Percentiles rank a stretch among this genome's conserved stretches.
phyloP scores from a whole-genome alignment of 2,329 filamentous ascomycete species.

The Catunica adiposa region DNA sequence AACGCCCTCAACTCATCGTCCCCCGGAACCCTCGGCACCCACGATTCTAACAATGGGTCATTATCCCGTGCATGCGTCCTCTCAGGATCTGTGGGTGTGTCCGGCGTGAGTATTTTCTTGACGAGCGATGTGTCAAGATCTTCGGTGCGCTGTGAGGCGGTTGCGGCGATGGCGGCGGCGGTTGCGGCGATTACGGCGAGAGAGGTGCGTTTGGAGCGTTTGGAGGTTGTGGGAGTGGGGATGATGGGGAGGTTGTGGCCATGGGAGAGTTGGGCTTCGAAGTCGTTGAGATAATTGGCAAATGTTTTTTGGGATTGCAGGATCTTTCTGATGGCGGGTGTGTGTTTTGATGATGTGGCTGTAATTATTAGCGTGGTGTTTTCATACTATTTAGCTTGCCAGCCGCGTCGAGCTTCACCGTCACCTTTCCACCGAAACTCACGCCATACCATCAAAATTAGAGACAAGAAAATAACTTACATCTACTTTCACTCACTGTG shows the following conservation, averaged over 20 bases:
- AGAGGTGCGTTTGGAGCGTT: slow-evolving; percentile 7
- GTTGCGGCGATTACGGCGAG: slow-evolving; percentile 23
- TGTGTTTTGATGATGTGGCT: slow-evolving; percentile 32
- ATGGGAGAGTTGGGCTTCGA: slow-evolving; percentile 44
- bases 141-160: background rate
- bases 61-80: slow-evolving; percentile 30
- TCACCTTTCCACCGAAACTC: no score
- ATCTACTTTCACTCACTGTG: slow-evolving; percentile 38
- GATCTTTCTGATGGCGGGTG: slow-evolving; percentile 57
- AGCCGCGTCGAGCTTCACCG: no score
- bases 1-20: slow-evolving; percentile 47
- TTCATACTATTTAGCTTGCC: background rate
- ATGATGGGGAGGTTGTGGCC: slow-evolving; percentile 18
- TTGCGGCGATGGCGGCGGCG: slow-evolving; percentile 15
- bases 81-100: background rate
- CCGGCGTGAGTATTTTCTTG: background rate
- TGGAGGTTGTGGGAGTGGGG: slow-evolving; percentile 11
- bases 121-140: background rate
- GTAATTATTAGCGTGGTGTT: background rate
- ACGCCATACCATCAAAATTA: no score
- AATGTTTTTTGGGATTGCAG: slow-evolving; percentile 70
- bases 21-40: slow-evolving; percentile 40
- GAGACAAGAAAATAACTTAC: slow-evolving; percentile 18
- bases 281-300: slow-evolving; percentile 67
- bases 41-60: slow-evolving; percentile 41